These are phyloP conservation scores for Vinca major DNA, from an alignment of 305 asterid species.

Conservation along the genomic window DNA sequence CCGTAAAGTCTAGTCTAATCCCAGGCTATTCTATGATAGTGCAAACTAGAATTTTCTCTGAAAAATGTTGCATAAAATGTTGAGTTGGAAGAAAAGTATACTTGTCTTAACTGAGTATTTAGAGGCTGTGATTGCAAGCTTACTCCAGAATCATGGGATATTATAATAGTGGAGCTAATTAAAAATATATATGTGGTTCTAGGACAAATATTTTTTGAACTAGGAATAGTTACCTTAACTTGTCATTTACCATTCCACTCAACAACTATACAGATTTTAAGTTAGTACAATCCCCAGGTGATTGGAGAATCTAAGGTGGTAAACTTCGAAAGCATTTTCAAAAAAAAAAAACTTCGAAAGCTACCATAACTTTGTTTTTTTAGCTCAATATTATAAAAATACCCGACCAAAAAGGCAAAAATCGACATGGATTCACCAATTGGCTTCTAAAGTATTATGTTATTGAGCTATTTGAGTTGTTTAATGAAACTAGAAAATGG, in stretches of 20 bases:
- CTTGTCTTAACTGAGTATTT: background rate
- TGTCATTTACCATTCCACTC: slow-evolving; percentile 1
- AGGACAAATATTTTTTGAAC: background rate
- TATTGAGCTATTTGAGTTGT: background rate
- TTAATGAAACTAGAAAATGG: background rate
- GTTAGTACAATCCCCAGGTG: slow-evolving; percentile 12
- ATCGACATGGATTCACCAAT: background rate
- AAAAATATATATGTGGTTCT: background rate
- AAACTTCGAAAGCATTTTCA: no score
- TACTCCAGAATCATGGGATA: slow-evolving; percentile 5
- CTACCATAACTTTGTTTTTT: background rate
- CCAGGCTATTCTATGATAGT: no score
- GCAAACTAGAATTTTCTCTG: no score
- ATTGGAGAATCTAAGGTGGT: slow-evolving; percentile 6
- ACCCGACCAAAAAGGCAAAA: background rate
- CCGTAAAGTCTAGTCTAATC: no score
- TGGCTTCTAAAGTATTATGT: background rate
- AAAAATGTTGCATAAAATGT: no score
- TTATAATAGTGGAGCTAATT: background rate
- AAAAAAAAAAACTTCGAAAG: background rate
- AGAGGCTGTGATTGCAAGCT: no score
- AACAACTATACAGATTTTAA: background rate
- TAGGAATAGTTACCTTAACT: background rate
- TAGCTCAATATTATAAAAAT: background rate
- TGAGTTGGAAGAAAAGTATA: background rate